A percentile compares a stretch with the other conserved stretches of the same genome.
Evolutionary conservation across 2,329 filamentous ascomycete genomes (phyloP).

Genomic region (Aspergillus alliaceus): DNA sequence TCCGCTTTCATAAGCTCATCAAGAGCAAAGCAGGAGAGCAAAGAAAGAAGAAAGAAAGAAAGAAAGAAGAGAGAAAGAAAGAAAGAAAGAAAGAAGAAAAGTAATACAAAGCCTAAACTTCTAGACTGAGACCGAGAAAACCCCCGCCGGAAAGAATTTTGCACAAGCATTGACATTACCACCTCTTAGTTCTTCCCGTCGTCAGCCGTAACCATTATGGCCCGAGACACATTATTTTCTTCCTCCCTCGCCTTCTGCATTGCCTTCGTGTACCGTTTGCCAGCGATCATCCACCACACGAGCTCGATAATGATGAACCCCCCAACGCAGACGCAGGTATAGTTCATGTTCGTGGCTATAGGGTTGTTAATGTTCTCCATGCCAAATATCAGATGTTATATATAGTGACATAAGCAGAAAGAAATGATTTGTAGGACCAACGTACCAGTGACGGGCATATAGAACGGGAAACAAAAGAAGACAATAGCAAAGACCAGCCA

Average conservation of each 20-base stretch:
- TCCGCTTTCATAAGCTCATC: background rate
- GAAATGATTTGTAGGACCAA: background rate
- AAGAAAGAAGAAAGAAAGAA: no score
- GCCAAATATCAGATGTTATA: background rate
- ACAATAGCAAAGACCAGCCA: slow-evolving; percentile 53
- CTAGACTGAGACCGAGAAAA: background rate
- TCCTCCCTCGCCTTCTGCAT: slow-evolving; percentile 57
- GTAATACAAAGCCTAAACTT: no score
- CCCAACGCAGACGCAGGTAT: slow-evolving; percentile 50
- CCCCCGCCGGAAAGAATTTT: background rate
- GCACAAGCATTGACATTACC: background rate
- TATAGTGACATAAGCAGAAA: background rate
- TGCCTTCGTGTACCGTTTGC: slow-evolving; percentile 38
- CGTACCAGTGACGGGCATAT: slow-evolving; percentile 35
- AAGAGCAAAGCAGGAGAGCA: background rate
- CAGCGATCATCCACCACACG: slow-evolving; percentile 47
- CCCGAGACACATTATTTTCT: slow-evolving; percentile 40
- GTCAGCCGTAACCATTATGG: slow-evolving; percentile 14
- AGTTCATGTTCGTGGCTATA: slow-evolving; percentile 47
- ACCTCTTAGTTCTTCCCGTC: slow-evolving; percentile 5
- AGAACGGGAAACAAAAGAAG: slow-evolving; percentile 49
- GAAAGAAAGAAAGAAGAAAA: background rate
- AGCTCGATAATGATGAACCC: slow-evolving; percentile 40
- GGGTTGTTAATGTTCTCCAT: background rate
- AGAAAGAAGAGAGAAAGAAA: background rate